A percentile compares a stretch with the other conserved stretches of the same genome.
These are phyloP conservation scores for Protomyces lactucae-debilis DNA, from an alignment of 1,139 yeast species.

Conservation along the genomic window DNA sequence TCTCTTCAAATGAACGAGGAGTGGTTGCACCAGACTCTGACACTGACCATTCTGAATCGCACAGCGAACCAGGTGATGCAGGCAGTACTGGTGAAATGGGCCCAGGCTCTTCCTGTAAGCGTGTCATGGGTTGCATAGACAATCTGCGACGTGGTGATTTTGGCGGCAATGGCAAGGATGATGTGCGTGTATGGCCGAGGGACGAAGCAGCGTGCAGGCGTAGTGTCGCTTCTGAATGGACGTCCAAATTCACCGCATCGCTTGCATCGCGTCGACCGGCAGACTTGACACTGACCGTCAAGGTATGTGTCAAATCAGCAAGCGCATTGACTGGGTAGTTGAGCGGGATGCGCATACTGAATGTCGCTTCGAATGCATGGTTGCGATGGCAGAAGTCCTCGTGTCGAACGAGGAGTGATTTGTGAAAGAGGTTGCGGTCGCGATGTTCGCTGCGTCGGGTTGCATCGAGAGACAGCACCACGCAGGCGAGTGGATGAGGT, in stretches of 20 bases:
- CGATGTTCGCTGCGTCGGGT: background rate
- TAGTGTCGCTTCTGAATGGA: background rate
- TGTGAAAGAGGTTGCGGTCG: background rate
- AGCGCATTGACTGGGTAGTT: background rate
- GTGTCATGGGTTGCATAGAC: background rate
- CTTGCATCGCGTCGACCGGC: background rate
- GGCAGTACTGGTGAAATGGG: background rate
- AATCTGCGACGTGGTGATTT: background rate
- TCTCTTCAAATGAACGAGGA: background rate
- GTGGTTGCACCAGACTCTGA: background rate
- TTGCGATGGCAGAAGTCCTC: background rate
- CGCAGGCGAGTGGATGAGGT: background rate
- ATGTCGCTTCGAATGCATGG: background rate
- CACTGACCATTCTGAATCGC: background rate
- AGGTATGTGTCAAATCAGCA: background rate
- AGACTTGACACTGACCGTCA: background rate
- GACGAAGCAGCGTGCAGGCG: background rate
- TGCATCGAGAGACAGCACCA: background rate
- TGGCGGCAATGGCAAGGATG: background rate
- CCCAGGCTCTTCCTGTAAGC: background rate
- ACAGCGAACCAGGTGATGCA: background rate
- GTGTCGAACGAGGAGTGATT: background rate
- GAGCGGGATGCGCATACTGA: background rate
- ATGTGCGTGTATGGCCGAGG: background rate
- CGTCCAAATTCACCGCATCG: background rate